These are phyloP conservation scores for Jasminum sambac DNA, from an alignment of 257 asterid genomes.

Conservation along the genomic window DNA sequence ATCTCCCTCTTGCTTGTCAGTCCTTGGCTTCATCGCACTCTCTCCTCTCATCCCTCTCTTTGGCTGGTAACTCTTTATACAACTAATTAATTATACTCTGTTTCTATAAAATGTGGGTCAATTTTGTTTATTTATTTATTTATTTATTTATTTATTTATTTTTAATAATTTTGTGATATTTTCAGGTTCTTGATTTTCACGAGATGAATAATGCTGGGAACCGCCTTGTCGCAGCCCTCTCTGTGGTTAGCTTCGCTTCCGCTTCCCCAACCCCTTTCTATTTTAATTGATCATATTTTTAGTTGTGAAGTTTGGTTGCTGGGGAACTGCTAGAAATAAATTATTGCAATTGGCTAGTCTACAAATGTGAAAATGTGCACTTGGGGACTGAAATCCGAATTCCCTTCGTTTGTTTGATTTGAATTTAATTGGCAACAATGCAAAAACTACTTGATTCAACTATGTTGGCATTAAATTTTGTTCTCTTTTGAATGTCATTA, in stretches of 20 bases:
- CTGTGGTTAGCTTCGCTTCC: constrained; percentile 66
- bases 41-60: constrained; percentile 66
- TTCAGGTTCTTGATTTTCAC: constrained; percentile 83
- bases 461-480: no score
- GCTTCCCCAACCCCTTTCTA: background rate
- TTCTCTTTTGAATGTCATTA: no score
- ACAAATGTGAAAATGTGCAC: background rate
- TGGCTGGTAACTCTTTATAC: constrained; percentile 72
- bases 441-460: constrained; percentile 5
- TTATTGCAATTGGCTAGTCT: background rate
- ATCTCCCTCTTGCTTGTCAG: constrained; percentile 63
- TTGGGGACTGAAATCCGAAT: constrained; percentile 1
- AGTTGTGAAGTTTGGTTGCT: background rate
- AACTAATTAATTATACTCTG: no score
- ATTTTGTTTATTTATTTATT: constrained; percentile 1
- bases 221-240: constrained; percentile 84
- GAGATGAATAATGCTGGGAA: constrained; percentile 80
- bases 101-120: background rate
- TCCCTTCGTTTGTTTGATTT: background rate
- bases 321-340: constrained; percentile 1
- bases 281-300: constrained; percentile 5
- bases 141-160: background rate
- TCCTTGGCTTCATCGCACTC: constrained; percentile 64
- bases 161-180: constrained; percentile 18
- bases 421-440: constrained; percentile 2